These are phyloP conservation scores for Lactarius quietus DNA, from an alignment of 768 basidiomycete genomes.

Conservation along the genomic window DNA sequence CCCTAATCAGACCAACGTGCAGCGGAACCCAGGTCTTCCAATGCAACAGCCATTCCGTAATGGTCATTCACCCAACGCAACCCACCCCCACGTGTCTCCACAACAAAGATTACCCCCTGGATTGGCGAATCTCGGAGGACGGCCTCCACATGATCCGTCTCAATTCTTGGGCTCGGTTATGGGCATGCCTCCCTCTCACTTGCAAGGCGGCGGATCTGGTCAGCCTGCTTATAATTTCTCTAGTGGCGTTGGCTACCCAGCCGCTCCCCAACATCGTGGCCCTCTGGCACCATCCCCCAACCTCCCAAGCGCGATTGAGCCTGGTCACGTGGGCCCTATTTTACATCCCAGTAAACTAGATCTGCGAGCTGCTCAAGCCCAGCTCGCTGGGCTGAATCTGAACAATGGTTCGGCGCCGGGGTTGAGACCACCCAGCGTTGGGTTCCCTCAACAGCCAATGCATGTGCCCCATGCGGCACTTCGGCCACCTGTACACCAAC, in stretches of 20 bases:
- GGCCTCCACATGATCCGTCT: slow-evolving; percentile 74
- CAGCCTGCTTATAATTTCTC: slow-evolving; percentile 40
- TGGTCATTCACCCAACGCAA: slow-evolving; percentile 59
- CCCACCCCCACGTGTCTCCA: slow-evolving; percentile 43
- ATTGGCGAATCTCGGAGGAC: slow-evolving; percentile 75
- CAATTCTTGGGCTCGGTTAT: slow-evolving; percentile 49
- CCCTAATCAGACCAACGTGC: slow-evolving; percentile 47
- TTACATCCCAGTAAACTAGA: slow-evolving; percentile 55
- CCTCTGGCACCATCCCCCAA: slow-evolving; percentile 44
- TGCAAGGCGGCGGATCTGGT: slow-evolving; percentile 14
- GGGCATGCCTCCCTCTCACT: slow-evolving; percentile 36
- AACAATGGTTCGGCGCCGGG: slow-evolving; percentile 44
- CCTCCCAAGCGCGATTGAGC: slow-evolving; percentile 43
- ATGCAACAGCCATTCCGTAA: slow-evolving; percentile 63
- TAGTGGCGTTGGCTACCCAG: slow-evolving; percentile 28
- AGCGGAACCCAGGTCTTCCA: slow-evolving; percentile 50
- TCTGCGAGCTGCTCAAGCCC: slow-evolving; percentile 46
- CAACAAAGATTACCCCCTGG: slow-evolving; percentile 74
- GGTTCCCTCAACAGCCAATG: slow-evolving; percentile 47
- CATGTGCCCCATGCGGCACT: slow-evolving; percentile 42
- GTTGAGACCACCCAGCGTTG: slow-evolving; percentile 45
- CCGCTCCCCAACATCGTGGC: slow-evolving; percentile 46
- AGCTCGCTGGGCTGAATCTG: slow-evolving; percentile 44
- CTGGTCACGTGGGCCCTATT: slow-evolving; percentile 50
- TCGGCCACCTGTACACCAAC: slow-evolving; percentile 49